Conservation (phyloP, 768 basidiomycete genomes). For the Podaxis sp. region DNA sequence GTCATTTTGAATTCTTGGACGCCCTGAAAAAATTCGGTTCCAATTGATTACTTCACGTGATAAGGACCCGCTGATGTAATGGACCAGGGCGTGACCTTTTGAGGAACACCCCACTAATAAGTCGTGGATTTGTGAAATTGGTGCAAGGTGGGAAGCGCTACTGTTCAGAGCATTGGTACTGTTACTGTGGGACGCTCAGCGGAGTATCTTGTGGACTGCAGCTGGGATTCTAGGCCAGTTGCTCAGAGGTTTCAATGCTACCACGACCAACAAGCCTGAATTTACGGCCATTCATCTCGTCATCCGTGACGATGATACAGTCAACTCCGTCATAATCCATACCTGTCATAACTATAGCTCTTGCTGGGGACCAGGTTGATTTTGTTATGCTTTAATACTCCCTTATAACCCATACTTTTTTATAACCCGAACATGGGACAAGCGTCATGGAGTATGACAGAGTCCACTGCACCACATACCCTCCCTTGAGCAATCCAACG, state of each 20-base stretch:
- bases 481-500: not conserved
- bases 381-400: no score
- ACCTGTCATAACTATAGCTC: no score
- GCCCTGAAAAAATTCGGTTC: not conserved
- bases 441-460: no score
- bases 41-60: not conserved
- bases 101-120: not conserved
- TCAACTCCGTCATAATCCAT: no score
- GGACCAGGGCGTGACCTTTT: not conserved
- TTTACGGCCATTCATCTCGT: not conserved
- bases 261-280: no score
- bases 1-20: conserved; percentile 22
- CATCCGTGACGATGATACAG: not conserved
- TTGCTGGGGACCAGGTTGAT: no score
- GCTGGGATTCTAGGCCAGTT: not conserved
- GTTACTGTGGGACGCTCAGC: not conserved
- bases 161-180: not conserved
- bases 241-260: no score
- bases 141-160: not conserved
- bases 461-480: no score
- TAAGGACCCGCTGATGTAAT: not conserved
- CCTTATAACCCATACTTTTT: no score
- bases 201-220: not conserved
- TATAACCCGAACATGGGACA: no score
- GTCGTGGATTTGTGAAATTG: not conserved